Evolutionary conservation across 805 yeast species (phyloP).

Genomic region (Saccharomycopsis fibuligera): DNA sequence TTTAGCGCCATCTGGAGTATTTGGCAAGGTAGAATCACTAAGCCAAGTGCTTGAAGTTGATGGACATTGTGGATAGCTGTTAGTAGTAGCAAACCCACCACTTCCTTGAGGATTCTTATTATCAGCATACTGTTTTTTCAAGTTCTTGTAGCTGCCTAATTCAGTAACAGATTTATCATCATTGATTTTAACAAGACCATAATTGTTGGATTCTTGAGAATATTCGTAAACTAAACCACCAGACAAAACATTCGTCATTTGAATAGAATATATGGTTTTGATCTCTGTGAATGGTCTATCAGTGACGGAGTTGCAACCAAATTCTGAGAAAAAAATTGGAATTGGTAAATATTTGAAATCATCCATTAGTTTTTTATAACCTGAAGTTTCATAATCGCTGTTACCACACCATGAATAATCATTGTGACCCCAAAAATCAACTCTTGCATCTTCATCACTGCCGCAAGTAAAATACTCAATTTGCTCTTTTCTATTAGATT

Average conservation of each 20-base stretch:
- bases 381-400: slow-evolving; percentile 61
- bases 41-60: slow-evolving; percentile 10
- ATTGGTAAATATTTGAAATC: slow-evolving; percentile 64
- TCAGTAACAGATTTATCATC: slow-evolving; percentile 32
- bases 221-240: slow-evolving; percentile 95
- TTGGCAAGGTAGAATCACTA: slow-evolving; percentile 31
- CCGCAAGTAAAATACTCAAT: slow-evolving; percentile 89
- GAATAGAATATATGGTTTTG: slow-evolving; percentile 59
- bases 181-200: slow-evolving; percentile 69
- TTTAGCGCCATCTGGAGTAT: slow-evolving; percentile 68
- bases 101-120: slow-evolving; percentile 44
- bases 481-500: slow-evolving; percentile 59
- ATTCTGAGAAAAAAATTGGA: slow-evolving; percentile 80
- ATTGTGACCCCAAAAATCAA: slow-evolving; percentile 88
- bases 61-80: slow-evolving; percentile 41
- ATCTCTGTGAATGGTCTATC: slow-evolving; percentile 83
- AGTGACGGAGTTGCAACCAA: slow-evolving; percentile 65
- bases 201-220: slow-evolving; percentile 67
- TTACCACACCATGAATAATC: slow-evolving; percentile 94
- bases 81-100: slow-evolving; percentile 38
- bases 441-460: slow-evolving; percentile 65
- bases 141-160: slow-evolving; percentile 33
- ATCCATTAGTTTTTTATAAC: slow-evolving; percentile 63
- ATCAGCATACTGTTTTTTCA: slow-evolving; percentile 50
- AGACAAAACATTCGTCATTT: slow-evolving; percentile 80